These are phyloP conservation scores for Oryza rufipogon DNA, from an alignment of 176 grass and related monocot species.

Conservation along the genomic window DNA sequence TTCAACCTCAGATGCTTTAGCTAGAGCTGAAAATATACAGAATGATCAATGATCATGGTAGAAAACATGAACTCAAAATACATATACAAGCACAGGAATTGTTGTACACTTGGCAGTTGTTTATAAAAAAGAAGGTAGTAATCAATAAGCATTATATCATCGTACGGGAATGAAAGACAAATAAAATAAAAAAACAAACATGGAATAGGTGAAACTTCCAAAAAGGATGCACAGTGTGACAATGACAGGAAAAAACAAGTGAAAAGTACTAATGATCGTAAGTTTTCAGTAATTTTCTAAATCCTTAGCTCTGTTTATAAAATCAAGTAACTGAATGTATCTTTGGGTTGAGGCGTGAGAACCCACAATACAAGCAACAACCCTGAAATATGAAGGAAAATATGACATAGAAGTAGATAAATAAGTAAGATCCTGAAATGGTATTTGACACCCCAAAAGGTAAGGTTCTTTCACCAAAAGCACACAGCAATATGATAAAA, in stretches of 20 bases:
- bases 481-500: constrained; percentile 11
- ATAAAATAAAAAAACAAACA: neutral
- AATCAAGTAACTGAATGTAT: neutral
- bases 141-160: neutral
- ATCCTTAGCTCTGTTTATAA: neutral
- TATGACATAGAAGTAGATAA: neutral
- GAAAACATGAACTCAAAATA: neutral
- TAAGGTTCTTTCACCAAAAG: neutral
- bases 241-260: neutral
- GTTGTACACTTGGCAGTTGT: neutral
- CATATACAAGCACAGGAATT: neutral
- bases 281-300: neutral
- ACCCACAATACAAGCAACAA: neutral
- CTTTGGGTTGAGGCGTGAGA: constrained; percentile 14
- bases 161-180: neutral
- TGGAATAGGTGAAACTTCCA: neutral
- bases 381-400: neutral
- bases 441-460: neutral
- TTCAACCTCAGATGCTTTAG: constrained; percentile 48
- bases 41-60: neutral
- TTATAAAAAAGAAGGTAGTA: neutral
- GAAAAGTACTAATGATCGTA: neutral
- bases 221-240: neutral
- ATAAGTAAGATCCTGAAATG: neutral
- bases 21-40: constrained; percentile 44